These are phyloP conservation scores for Lolium perenne DNA, from an alignment of 176 grass and related monocot species.

Conservation along the genomic window DNA sequence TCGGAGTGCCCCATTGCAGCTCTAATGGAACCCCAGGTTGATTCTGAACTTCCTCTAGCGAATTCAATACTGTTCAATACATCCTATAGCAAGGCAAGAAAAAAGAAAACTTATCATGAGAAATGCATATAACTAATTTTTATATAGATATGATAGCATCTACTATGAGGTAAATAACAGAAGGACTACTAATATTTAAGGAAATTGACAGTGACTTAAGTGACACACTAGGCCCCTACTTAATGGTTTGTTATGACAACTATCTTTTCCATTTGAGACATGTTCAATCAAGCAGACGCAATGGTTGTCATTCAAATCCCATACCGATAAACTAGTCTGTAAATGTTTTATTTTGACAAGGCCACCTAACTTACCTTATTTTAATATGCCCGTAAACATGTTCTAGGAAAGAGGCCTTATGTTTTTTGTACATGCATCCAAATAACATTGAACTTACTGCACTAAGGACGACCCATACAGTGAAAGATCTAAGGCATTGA, in stretches of 20 bases:
- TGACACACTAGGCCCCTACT: neutral
- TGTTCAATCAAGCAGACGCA: neutral
- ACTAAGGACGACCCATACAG: neutral
- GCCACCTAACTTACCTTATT: neutral
- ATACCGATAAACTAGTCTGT: conserved; percentile 2
- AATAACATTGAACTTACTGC: conserved; percentile 15
- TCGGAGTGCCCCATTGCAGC: no score
- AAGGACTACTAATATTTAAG: neutral
- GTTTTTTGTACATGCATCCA: neutral
- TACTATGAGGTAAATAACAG: neutral
- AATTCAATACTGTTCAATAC: conserved; percentile 25
- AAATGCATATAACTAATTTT: neutral
- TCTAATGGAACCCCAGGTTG: no score
- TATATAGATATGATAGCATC: neutral
- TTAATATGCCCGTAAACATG: conserved; percentile 11
- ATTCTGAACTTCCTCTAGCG: no score
- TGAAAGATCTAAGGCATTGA: neutral
- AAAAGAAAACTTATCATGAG: neutral
- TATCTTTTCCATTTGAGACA: conserved; percentile 15
- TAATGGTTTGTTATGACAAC: conserved; percentile 12
- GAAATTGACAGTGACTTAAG: neutral
- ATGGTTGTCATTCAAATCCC: neutral
- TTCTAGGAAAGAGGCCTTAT: neutral
- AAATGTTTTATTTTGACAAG: neutral
- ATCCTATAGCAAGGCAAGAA: conserved; percentile 48